Evolutionary conservation across 768 basidiomycete genomes (phyloP).

Genomic region (Antrodiella citrinella): DNA sequence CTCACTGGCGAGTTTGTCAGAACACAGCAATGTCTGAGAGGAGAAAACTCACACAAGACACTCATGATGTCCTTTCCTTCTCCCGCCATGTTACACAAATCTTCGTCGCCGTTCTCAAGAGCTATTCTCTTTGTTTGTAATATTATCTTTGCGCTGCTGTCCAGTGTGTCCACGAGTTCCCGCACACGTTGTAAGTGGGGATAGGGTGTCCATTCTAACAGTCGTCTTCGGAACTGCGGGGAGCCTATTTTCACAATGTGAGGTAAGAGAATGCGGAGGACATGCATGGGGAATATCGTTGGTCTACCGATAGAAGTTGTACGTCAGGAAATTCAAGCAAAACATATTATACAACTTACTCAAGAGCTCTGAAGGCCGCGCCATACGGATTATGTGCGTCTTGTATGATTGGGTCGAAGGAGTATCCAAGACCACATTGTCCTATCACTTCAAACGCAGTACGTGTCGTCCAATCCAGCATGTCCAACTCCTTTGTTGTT

Average conservation of each 20-base stretch:
- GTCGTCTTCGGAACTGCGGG: slow-evolving; percentile 22
- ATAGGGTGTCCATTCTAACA: slow-evolving; percentile 27
- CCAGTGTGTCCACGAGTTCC: slow-evolving; percentile 28
- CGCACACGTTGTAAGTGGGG: slow-evolving; percentile 23
- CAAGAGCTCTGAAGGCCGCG: slow-evolving; percentile 12
- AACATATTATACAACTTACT: slow-evolving; percentile 7
- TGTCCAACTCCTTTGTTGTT: slow-evolving; percentile 6
- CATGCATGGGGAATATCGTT: background rate
- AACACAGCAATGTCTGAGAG: background rate
- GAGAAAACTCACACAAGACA: slow-evolving; percentile 30
- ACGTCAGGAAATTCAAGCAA: background rate
- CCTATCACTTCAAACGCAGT: slow-evolving; percentile 12
- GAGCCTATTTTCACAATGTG: slow-evolving; percentile 6
- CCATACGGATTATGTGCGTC: slow-evolving; percentile 10
- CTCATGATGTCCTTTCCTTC: slow-evolving; percentile 39
- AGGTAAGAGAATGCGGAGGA: slow-evolving; percentile 7
- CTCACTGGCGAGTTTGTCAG: slow-evolving; percentile 24
- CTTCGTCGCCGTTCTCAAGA: slow-evolving; percentile 27
- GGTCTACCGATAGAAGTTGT: slow-evolving; percentile 5
- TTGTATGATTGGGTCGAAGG: slow-evolving; percentile 12
- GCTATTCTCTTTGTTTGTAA: slow-evolving; percentile 29
- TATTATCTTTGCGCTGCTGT: slow-evolving; percentile 28
- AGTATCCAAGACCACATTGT: slow-evolving; percentile 15
- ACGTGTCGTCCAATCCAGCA: slow-evolving; percentile 14
- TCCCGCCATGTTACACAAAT: slow-evolving; percentile 23